Evolutionary conservation across 2,329 filamentous ascomycete species (phyloP), one percentile per base, ranked within the genome.

Genomic region (Diaporthe eres): DNA sequence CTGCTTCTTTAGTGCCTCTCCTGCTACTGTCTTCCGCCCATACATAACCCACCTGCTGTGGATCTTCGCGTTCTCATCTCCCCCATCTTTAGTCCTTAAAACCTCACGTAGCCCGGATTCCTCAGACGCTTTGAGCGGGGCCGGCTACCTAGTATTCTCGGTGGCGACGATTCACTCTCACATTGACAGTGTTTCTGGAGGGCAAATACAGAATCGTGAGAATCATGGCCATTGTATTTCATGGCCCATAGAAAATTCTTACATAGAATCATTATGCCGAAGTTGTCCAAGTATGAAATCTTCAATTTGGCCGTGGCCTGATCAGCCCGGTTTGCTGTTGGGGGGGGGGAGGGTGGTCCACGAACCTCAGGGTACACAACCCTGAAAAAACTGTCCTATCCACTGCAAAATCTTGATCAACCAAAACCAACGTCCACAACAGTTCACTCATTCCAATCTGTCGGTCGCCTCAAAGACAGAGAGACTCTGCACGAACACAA

Each of bases 341-440:
- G 53, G 53, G 53, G 53, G 53, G 28, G 17, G 53, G 28, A 17
- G 53, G 53, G 53, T 28, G 53, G 25, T 55, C 5, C 12, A 15
- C 10, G 4, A 10, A 17, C 7, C 17, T 34, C 49, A 70, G 65
- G 65, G 47, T 70, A 22, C 42, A 55, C 15, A 70, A 70, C 65
- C 65, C 65, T 70, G 34, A 42, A 6, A 70, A 68, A 28, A 28
- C 34, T 4, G 34, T 0, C 5, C 4, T 15, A 13, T 31, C 49
- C 47, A 51, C 49, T 13, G 34, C 65, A 70, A 70, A 70, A 55
- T 70, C 65, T 70, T 53, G 49, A 49, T 67, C 9, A 10, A 28
- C 19, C 61, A 15, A 13, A 17, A 28, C 19, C 61, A 15, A 8
- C 31, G 3, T n/a, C 19, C 34, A 4, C n/a, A 9, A 22, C 8